Percentiles rank a stretch among this genome's conserved stretches.
Conservation (phyloP, 192 early-diverging fungal genomes). For the Physocladia obscura region DNA sequence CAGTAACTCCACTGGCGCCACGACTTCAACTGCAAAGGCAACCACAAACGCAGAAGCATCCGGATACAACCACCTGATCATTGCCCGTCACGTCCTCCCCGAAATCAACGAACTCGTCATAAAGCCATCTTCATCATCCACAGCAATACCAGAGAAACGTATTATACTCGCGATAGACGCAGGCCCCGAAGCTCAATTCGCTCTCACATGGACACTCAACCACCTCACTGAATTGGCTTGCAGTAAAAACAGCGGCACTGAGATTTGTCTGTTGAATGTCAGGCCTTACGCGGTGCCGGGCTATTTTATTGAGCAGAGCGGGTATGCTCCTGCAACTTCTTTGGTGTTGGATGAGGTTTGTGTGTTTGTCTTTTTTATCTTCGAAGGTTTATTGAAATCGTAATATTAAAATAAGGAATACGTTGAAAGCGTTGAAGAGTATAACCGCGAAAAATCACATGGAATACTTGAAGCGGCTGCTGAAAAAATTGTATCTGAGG, state of each 20-base stretch:
- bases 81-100: background rate
- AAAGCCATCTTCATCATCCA: background rate
- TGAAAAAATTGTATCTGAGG: background rate
- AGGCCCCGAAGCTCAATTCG: constrained; percentile 13
- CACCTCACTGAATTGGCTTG: too few relatives aligned
- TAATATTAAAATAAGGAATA: too few relatives aligned
- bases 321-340: background rate
- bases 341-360: background rate
- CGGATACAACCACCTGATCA: background rate
- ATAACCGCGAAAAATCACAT: constrained; percentile 18
- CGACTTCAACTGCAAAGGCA: too few relatives aligned
- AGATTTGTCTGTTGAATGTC: constrained; percentile 8
- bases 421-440: background rate
- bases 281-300: background rate
- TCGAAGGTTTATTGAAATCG: too few relatives aligned
- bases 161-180: constrained; percentile 37
- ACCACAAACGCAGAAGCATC: too few relatives aligned
- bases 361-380: background rate
- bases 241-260: background rate
- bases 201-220: constrained; percentile 34
- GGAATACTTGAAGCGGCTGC: background rate
- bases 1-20: too few relatives aligned
- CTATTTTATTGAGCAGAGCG: background rate
- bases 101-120: background rate
- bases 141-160: background rate